Evolutionary conservation across 2,329 filamentous ascomycete species (phyloP), one percentile per base, ranked within the genome.

Genomic region (Helotiales sp.): DNA sequence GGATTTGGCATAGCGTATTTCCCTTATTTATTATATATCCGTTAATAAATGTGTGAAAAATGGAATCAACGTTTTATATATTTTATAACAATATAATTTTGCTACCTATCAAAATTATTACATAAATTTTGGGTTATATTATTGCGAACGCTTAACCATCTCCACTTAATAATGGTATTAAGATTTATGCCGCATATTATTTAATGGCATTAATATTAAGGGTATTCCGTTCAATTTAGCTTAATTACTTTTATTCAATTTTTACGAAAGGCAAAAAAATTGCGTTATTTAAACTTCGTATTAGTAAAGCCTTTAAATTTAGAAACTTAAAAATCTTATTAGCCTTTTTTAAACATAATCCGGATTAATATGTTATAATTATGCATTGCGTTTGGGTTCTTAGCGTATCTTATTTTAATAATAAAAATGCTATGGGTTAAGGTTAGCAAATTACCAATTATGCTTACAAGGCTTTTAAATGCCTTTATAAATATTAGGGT

Each of bases 381-480:
- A n/a, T n/a, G n/a, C n/a, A n/a, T n/a, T n/a, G n/a, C n/a, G n/a
- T n/a, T n/a, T n/a, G n/a, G n/a, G n/a, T n/a, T n/a, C n/a, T n/a
- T n/a, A n/a, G n/a, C n/a, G n/a, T n/a, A n/a, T 68, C 65, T 17
- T 65, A 68, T 57, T 6, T 70, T 50, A 65, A 70, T 58, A 34
- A 70, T 50, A 24, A 69, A 22, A 47, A 57, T 32, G 66, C 61
- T 28, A 47, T 50, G 24, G 58, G 43, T 52, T 60, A 50, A 64
- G 22, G 54, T 30, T 58, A 22, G 62, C 47, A 59, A 58, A 71
- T 64, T 20, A 69, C 47, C 30, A 52, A 70, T 40, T 69, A 68
- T 60, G 58, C 63, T 24, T 69, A 64, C 62, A 64, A 69, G 59
- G 65, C 67, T 45, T 68, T 69, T 62, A 67, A 71, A 54, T 37